These are phyloP conservation scores for Aegilops speltoides DNA, from an alignment of 176 grass and related monocot genomes.

Conservation along the genomic window DNA sequence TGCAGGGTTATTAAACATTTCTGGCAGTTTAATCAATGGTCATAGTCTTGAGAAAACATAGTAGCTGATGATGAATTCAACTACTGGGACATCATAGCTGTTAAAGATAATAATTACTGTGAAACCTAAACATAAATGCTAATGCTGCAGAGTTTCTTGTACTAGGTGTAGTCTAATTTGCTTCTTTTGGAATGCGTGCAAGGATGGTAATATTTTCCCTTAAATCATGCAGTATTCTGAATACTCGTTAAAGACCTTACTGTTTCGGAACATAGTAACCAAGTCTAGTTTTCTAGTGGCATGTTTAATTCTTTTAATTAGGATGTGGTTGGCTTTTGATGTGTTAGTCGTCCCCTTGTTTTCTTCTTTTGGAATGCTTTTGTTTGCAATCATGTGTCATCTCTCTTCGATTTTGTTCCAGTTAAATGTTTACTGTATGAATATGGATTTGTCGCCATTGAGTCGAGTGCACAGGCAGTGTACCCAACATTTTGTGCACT, in stretches of 20 bases:
- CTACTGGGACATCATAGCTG: neutral
- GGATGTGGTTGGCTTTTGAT: neutral
- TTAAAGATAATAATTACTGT: neutral
- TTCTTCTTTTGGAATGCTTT: neutral
- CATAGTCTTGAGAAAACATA: neutral
- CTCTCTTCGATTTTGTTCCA: neutral
- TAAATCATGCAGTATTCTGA: neutral
- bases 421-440: neutral
- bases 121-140: neutral
- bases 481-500: slow-evolving; percentile 6
- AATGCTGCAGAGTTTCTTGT: neutral
- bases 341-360: neutral
- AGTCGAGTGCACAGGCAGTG: neutral
- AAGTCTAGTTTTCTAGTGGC: neutral
- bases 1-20: neutral
- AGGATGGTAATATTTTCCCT: slow-evolving; percentile 1
- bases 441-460: slow-evolving; percentile 21
- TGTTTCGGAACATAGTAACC: neutral
- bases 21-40: neutral
- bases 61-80: neutral
- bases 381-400: neutral
- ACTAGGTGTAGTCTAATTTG: neutral
- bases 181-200: neutral
- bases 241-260: neutral
- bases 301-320: neutral